Evolutionary conservation across 306 rosid species (phyloP), one percentile per base, ranked within the genome.

Genomic region (Vigna mungo): DNA sequence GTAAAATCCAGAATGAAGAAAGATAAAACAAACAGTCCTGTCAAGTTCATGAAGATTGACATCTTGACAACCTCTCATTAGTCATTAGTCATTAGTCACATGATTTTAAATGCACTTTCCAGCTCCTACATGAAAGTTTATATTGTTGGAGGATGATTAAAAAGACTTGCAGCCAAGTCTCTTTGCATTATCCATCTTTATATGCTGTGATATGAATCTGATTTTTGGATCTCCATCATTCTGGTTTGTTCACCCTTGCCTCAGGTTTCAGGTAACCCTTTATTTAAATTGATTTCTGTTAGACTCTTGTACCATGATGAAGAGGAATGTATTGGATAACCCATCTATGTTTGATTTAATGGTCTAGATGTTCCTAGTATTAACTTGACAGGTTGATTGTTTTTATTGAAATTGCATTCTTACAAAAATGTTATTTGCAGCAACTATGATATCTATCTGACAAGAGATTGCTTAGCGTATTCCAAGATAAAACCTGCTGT

Each of bases 401-500:
- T 41, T 73, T 60, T 8, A 23, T 65, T 36, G 54, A 69, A 79
- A 75, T 75, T 72, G 55, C 36, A 44, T 41, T 78, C 86, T 88
- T 77, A 89, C 83, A 17, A 55, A 30, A 83, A 51, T 70, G 78
- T 62, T 86, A 52, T 82, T 75, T 89, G 91, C 97, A 94, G 98
- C 90, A 92, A 94, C 86, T 92, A 87, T 61, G 96, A 94, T 63
- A 83, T 92, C 84, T 94, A 90, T 84, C 84, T 94, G 59, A 90
- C 98, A 47, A 84, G 98, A 85, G 98, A 92, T 60, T 94, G 97
- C 85, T 84, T 92, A 55, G 97, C 89, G 41, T 92, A 94, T 72
- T 81, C 98, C 80, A 94, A 94, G 91, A 87, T 90, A 81, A 90
- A 90, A 89, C 98, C 98, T 21, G 95, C 97, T 37, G 98, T 92